These are phyloP conservation scores for Mortierella sp. DNA, from an alignment of 371 early-diverging fungal genomes.

Conservation along the genomic window DNA sequence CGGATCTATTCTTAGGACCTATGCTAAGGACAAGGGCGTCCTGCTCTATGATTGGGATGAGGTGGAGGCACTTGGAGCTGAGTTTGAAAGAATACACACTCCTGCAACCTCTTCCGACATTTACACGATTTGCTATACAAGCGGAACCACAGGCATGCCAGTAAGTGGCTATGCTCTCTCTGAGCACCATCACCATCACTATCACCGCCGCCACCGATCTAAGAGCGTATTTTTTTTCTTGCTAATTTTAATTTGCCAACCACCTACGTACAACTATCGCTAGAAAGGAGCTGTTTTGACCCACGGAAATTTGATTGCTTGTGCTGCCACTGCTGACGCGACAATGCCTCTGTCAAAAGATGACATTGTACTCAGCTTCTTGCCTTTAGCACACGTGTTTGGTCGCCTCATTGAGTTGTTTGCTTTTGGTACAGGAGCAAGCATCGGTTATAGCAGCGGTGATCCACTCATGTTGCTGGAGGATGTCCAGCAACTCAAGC, in stretches of 20 bases:
- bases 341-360: constrained; percentile 43
- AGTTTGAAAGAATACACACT: constrained; percentile 54
- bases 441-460: constrained; percentile 89
- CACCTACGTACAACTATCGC: background rate
- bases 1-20: constrained; percentile 60
- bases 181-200: background rate
- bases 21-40: constrained; percentile 66
- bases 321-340: constrained; percentile 32
- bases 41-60: constrained; percentile 68
- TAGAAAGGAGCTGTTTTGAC: constrained; percentile 77
- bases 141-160: constrained; percentile 91
- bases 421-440: constrained; percentile 65
- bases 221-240: background rate
- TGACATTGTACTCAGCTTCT: constrained; percentile 70
- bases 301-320: constrained; percentile 70
- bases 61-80: constrained; percentile 64
- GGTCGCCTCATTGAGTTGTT: constrained; percentile 76
- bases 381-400: constrained; percentile 94
- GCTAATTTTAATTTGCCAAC: background rate
- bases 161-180: constrained; percentile 13
- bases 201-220: no score
- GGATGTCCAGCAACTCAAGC: constrained; percentile 85
- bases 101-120: constrained; percentile 69
- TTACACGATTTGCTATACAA: constrained; percentile 97
- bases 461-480: constrained; percentile 82